These are phyloP conservation scores for Pseudoturritis turrita DNA, from an alignment of 345 rosid genomes.

Conservation along the genomic window DNA sequence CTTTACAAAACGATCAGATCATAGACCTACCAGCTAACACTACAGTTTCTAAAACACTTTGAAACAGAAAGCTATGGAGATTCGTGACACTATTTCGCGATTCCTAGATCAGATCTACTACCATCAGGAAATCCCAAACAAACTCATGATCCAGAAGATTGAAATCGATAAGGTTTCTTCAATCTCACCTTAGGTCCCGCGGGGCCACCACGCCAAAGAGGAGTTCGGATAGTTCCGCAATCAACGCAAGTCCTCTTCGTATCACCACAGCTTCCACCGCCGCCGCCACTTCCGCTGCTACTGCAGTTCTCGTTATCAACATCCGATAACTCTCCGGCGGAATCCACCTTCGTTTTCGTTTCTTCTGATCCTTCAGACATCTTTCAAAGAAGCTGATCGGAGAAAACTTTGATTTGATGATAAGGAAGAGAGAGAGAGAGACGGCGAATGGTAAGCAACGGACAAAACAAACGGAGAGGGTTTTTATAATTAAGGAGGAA, in stretches of 20 bases:
- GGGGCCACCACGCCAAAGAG: slow-evolving; percentile 98
- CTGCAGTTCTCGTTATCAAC: slow-evolving; percentile 37
- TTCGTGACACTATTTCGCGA: not conserved
- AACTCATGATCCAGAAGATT: not conserved
- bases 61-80: too few relatives aligned
- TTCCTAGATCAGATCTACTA: not conserved
- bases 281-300: slow-evolving; percentile 28
- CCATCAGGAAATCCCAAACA: not conserved
- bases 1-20: too few relatives aligned
- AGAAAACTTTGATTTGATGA: not conserved
- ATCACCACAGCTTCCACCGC: slow-evolving; percentile 19
- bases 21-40: too few relatives aligned
- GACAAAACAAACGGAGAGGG: slow-evolving; percentile 17
- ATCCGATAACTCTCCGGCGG: slow-evolving; percentile 29
- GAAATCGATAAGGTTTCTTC: not conserved
- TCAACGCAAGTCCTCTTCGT: slow-evolving; percentile 75
- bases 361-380: slow-evolving; percentile 43
- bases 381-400: not conserved
- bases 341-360: slow-evolving; percentile 17
- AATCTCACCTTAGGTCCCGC: slow-evolving; percentile 77
- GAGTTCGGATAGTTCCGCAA: slow-evolving; percentile 89
- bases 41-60: too few relatives aligned
- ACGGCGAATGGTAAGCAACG: slow-evolving; percentile 2
- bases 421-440: slow-evolving; percentile 15
- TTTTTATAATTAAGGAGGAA: slow-evolving; percentile 26